These are phyloP conservation scores for Fusarium bulbicola DNA, from an alignment of 2,329 filamentous ascomycete species.

Conservation along the genomic window DNA sequence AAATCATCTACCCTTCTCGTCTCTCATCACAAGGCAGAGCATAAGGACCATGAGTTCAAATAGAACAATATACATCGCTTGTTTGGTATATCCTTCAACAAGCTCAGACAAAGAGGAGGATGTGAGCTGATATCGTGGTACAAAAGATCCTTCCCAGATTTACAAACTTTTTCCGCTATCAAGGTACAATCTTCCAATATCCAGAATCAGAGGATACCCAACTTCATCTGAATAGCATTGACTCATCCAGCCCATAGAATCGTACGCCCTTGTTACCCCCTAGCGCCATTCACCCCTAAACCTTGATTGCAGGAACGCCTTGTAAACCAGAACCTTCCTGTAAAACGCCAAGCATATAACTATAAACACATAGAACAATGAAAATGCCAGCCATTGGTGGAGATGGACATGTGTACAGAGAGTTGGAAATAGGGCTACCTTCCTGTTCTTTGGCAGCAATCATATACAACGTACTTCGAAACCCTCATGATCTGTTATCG, in stretches of 20 bases:
- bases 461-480: neutral
- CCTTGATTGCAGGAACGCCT: constrained; percentile 26
- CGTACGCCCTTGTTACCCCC: constrained; percentile 2
- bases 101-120: constrained; percentile 25
- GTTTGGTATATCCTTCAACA: constrained; percentile 12
- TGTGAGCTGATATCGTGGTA: constrained; percentile 25
- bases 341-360: constrained; percentile 20
- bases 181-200: constrained; percentile 4
- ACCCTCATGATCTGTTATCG: constrained; percentile 31
- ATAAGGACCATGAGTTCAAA: neutral
- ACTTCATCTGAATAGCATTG: neutral
- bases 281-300: neutral
- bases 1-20: neutral
- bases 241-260: neutral
- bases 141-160: constrained; percentile 17
- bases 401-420: constrained; percentile 1
- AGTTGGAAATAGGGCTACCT: constrained; percentile 1
- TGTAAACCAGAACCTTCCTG: constrained; percentile 13
- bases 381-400: neutral
- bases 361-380: neutral
- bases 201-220: neutral
- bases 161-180: constrained; percentile 15
- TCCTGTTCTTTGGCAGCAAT: constrained; percentile 13
- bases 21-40: neutral
- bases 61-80: constrained; percentile 14